Base-by-base conservation (phyloP, 805 yeast species). In the Saccharomycopsis microspora region DNA sequence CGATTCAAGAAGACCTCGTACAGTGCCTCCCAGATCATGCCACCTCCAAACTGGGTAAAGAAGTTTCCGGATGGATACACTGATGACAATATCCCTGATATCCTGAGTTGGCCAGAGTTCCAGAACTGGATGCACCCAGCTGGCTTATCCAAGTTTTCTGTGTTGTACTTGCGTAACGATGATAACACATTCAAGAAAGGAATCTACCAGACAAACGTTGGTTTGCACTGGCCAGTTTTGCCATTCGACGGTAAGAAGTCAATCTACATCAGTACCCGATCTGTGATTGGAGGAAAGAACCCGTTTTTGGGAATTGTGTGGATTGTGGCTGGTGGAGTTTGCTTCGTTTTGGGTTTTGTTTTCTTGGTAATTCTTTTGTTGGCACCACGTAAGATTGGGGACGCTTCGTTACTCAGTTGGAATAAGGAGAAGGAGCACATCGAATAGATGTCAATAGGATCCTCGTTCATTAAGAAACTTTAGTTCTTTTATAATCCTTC, bases 71-170 rank as follows among this genome's bases (percentile, higher is more conserved):
- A 88, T 51, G 97, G 97, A 0, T 90, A 93, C 66, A 86, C 83
- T n/a, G 80, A 75, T 34, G 76, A 76, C 4, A 87, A 86, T 62
- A 57, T 90, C 52, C 95, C 95, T 3, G 82, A 85, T 59, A 61
- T 90, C 43, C 72, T 85, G 2, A 60, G 66, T 36, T 80, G 93
- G 87, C 90, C 86, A 60, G 80, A 80, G 55, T 75, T 90, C 57
- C 96, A 88, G 68, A 90, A 88, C 63, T 90, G 98, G 98, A 90
- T 90, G 97, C 78, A 95, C 58, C 88, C 97, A 1, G 96, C 97
- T 0, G 96, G 95, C 0, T 69, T 90, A 53, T 95, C 97, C 31
- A 77, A 82, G 8, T 90, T 93, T 60, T 79, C 83, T 70, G 90
- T 93, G 61, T 65, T 88, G 36, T 89, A 88, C 39, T 73, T 82